Percentiles rank a stretch among this genome's conserved stretches.
Conservation (phyloP, 139 green algal species). For the Zygnema circumcarinatum region DNA sequence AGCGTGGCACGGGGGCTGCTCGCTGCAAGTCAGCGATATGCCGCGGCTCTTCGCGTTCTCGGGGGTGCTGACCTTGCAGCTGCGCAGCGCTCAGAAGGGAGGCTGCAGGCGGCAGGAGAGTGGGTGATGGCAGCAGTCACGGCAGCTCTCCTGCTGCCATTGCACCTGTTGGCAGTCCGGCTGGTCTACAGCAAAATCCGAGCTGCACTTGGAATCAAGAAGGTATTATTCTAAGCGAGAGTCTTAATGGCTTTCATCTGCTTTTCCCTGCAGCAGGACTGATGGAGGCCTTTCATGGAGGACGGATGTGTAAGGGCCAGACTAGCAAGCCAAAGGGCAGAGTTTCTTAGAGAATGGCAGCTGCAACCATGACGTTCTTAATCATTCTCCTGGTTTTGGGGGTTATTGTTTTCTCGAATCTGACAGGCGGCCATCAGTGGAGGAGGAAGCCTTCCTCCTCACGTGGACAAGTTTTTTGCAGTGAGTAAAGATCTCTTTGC, state of each 20-base stretch:
- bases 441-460: constrained; percentile 79
- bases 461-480: constrained; percentile 94
- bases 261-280: too few species aligned
- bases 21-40: constrained; percentile 62
- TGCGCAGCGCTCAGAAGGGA: constrained; percentile 55
- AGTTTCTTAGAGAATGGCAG: too few species aligned
- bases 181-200: constrained; percentile 78
- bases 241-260: too few species aligned
- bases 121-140: constrained; percentile 67
- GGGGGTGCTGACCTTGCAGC: constrained; percentile 16
- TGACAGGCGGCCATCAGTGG: constrained; percentile 75
- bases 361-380: too few species aligned
- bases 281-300: too few species aligned
- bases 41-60: constrained; percentile 65
- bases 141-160: constrained; percentile 70
- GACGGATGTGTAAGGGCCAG: too few species aligned
- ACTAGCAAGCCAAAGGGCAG: too few species aligned
- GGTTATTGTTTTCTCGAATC: background rate
- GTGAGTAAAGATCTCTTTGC: constrained; percentile 27
- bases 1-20: constrained; percentile 9
- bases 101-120: background rate
- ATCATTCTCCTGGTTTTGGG: too few species aligned
- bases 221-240: constrained; percentile 47
- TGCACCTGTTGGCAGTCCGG: constrained; percentile 71
- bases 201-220: constrained; percentile 68